These are phyloP conservation scores for Hevea brasiliensis DNA, from an alignment of 345 rosid genomes.

Conservation along the genomic window DNA sequence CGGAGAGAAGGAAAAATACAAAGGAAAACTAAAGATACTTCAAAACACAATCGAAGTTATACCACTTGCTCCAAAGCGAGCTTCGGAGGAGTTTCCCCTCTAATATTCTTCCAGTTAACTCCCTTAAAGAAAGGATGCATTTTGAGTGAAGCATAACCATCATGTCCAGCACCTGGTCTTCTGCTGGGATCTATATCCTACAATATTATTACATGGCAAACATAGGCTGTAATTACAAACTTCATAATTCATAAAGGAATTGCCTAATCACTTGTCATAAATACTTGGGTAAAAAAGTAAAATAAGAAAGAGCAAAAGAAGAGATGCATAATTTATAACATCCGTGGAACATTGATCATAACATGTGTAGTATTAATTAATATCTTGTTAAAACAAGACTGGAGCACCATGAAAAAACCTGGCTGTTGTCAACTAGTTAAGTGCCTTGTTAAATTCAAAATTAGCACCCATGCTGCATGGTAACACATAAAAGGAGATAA, in stretches of 20 bases:
- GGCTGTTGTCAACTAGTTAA: slow-evolving; percentile 1
- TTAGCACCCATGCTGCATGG: not conserved
- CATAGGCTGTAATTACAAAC: slow-evolving; percentile 1
- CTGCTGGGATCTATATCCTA: slow-evolving; percentile 88
- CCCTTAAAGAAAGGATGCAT: slow-evolving; percentile 87
- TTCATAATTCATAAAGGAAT: not conserved
- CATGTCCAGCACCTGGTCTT: slow-evolving; percentile 91
- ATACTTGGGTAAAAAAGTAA: not conserved
- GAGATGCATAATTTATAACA: not conserved
- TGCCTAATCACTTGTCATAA: not conserved
- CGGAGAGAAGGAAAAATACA: not conserved
- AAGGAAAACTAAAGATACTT: slow-evolving; percentile 9
- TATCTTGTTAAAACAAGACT: not conserved
- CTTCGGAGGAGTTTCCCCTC: slow-evolving; percentile 73
- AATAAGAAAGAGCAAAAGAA: not conserved
- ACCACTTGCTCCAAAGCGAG: slow-evolving; percentile 74
- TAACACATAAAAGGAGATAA: not conserved
- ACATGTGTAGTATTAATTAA: not conserved
- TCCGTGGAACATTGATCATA: not conserved
- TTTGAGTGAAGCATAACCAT: slow-evolving; percentile 82
- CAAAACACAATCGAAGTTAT: slow-evolving; percentile 17
- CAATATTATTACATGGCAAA: slow-evolving; percentile 18
- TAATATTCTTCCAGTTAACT: slow-evolving; percentile 76
- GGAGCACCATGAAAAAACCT: not conserved
- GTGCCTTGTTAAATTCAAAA: not conserved